Evolutionary conservation across 2,329 filamentous ascomycete genomes (phyloP), one percentile per base, ranked within the genome.

Genomic region (Westerdykella ornata): DNA sequence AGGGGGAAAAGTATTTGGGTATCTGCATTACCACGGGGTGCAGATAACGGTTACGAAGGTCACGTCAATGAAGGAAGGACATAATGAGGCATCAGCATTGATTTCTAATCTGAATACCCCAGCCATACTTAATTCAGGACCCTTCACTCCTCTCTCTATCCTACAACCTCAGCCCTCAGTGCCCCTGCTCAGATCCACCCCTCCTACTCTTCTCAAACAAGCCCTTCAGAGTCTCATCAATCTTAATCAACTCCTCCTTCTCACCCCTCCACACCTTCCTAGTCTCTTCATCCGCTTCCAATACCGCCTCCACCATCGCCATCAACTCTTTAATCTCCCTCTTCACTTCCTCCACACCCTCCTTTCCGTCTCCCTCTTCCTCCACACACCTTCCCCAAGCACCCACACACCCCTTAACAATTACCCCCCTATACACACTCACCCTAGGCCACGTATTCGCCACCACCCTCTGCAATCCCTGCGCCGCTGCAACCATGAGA

Each of bases 381-480:
- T 52, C 47, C 36, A 32, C 39, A 38, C 55, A 49, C 15, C 45
- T 44, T 12, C 38, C 29, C 67, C 69, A 72, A 20, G 64, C 58
- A 4, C 68, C 40, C 30, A 57, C 55, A 1, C 87, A 48, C 0
- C 76, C 78, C 49, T 76, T 76, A 35, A 88, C 60, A 5, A 90
- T 67, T 44, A 84, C 79, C 3, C 75, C 77, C 19, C 77, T 70
- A 68, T 85, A 81, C 20, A 68, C 66, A 38, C 69, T 65, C 4
- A 94, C 68, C 4, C 87, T 73, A 9, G 85, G 83, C 81, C 87
- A 88, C 44, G 78, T 79, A 44, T 75, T 81, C 11, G 73, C 51
- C 9, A 94, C 67, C 12, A 83, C 67, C 1, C 69, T 66, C 39
- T 79, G 73, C 16, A 87, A 53, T 1, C 79, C 72, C 14, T 69